Percentiles rank a stretch among this genome's conserved stretches.
Conservation (phyloP, 129 eudicot species). For the Lonicera japonica region DNA sequence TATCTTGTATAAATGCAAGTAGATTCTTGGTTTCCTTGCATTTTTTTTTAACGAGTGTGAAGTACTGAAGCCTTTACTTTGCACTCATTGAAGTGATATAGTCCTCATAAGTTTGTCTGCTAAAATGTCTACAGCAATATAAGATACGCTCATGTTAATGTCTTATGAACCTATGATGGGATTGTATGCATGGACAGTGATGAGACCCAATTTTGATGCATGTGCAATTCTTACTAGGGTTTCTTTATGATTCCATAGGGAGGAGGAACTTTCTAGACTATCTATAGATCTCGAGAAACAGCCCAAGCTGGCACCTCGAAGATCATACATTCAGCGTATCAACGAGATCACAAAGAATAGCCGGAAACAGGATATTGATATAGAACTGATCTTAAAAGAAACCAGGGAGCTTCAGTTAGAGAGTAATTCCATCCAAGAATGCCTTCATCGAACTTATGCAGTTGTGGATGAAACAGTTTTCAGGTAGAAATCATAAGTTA, state of each 20-base stretch:
- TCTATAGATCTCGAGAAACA: conserved; percentile 54
- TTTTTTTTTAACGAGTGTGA: neutral
- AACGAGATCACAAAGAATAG: conserved; percentile 78
- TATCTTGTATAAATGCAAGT: neutral
- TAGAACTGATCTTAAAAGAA: conserved; percentile 65
- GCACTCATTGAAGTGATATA: neutral
- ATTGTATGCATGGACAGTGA: neutral
- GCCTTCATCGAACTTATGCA: conserved; percentile 70
- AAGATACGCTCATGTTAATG: neutral
- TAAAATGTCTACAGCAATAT: neutral
- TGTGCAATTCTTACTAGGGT: neutral
- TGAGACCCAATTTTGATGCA: neutral
- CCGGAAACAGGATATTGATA: conserved; percentile 67
- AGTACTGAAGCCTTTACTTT: no score
- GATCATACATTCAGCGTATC: conserved; percentile 58
- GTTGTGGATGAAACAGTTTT: conserved; percentile 63
- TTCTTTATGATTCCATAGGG: conserved; percentile 32
- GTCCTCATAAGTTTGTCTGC: neutral
- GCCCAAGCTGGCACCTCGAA: conserved; percentile 46
- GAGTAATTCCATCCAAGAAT: conserved; percentile 74
- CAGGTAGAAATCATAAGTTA: conserved; percentile 28
- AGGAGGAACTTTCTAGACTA: conserved; percentile 49
- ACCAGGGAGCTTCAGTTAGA: conserved; percentile 81
- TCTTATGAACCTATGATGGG: no score
- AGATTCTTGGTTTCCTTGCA: neutral